Conservation (phyloP, 306 rosid genomes). For the Trichosanthes cucumerina region DNA sequence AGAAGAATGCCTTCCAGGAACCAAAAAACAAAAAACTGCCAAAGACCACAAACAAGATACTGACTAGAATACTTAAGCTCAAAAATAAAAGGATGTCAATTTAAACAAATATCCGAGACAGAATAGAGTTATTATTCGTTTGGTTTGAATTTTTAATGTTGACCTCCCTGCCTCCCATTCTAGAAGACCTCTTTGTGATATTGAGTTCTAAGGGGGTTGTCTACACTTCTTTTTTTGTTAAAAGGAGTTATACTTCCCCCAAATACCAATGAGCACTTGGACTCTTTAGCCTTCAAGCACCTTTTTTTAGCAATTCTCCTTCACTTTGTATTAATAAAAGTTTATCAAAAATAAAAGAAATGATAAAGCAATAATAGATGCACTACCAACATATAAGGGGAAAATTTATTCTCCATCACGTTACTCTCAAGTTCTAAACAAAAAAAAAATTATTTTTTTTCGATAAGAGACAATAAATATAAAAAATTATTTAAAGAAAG, state of each 20-base stretch:
- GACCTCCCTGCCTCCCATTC: neutral
- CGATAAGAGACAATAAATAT: no score
- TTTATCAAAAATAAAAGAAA: neutral
- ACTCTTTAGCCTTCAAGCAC: neutral
- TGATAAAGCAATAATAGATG: neutral
- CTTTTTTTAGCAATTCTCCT: neutral
- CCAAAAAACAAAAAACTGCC: no score
- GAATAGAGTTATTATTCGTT: no score
- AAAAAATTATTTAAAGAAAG: neutral
- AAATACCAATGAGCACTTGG: neutral
- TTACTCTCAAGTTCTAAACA: neutral
- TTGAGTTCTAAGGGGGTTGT: neutral
- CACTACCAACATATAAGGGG: neutral
- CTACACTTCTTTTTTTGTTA: neutral
- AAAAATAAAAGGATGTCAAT: no score
- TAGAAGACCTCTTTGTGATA: neutral
- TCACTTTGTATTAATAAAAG: neutral
- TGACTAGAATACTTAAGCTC: no score
- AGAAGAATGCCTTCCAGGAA: no score
- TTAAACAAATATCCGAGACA: no score
- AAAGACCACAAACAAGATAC: no score
- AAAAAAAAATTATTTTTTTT: neutral
- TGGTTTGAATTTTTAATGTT: neutral
- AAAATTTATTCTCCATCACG: neutral
- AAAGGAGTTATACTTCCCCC: neutral